A percentile compares a stretch with the other conserved stretches of the same genome.
phyloP scores from a whole-genome alignment of 2,329 filamentous ascomycete genomes.

The Talaromyces pinophilus region DNA sequence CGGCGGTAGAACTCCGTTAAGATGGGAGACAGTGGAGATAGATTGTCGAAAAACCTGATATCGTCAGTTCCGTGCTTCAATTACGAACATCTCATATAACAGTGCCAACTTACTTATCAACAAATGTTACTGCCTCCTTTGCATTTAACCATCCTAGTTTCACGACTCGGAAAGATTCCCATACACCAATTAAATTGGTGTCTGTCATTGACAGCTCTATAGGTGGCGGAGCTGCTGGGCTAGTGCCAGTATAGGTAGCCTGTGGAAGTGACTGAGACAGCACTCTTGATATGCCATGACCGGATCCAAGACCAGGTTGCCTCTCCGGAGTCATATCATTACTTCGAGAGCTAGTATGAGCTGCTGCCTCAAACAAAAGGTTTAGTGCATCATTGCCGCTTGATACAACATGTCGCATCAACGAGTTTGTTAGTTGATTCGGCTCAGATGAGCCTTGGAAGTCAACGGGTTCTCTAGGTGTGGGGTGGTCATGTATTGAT shows the following conservation, averaged over 20 bases:
- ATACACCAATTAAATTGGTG: conserved; percentile 42
- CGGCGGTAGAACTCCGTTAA: conserved; percentile 50
- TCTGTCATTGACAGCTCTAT: conserved; percentile 26
- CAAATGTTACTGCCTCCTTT: conserved; percentile 52
- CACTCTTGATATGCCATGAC: conserved; percentile 11
- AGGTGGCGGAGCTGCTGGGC: conserved; percentile 23
- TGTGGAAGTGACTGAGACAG: conserved; percentile 11
- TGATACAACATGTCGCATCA: conserved; percentile 51
- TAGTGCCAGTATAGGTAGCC: conserved; percentile 22
- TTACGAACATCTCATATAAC: neutral
- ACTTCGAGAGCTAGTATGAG: conserved; percentile 30
- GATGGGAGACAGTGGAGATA: conserved; percentile 52
- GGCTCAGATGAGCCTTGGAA: conserved; percentile 21
- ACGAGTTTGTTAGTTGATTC: conserved; percentile 35
- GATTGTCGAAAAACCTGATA: conserved; percentile 48
- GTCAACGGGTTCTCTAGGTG: conserved; percentile 2
- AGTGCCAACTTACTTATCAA: conserved; percentile 44
- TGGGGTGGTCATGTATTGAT: neutral
- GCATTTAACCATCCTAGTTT: conserved; percentile 58
- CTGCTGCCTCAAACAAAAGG: conserved; percentile 52
- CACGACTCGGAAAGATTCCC: conserved; percentile 54
- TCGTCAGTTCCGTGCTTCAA: conserved; percentile 14
- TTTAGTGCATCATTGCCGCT: conserved; percentile 54
- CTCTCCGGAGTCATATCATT: conserved; percentile 25
- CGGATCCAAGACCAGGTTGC: conserved; percentile 19